phyloP scores from a whole-genome alignment of 768 basidiomycete genomes.

The Galerina sulciceps region DNA sequence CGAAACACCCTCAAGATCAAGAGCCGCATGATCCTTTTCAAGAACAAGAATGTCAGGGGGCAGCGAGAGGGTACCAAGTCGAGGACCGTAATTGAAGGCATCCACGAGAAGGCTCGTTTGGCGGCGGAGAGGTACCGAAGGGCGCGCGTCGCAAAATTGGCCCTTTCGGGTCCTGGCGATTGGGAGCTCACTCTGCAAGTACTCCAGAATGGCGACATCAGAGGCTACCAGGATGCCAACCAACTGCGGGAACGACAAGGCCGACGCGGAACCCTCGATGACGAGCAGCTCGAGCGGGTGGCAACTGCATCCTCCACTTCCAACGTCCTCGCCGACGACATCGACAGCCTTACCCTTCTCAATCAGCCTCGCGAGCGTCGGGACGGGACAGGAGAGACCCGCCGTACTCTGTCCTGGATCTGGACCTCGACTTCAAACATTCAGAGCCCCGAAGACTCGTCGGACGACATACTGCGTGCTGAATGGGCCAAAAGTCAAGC shows the following conservation, averaged over 20 bases:
- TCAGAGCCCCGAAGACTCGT: background rate
- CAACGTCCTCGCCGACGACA: background rate
- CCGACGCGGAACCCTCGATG: constrained; percentile 23
- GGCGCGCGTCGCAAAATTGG: constrained; percentile 7
- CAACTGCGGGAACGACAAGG: background rate
- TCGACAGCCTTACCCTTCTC: background rate
- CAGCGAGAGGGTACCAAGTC: constrained; percentile 3
- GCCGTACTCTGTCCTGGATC: constrained; percentile 22
- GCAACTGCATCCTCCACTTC: background rate
- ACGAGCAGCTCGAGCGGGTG: constrained; percentile 4
- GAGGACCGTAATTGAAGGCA: background rate
- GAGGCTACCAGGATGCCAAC: constrained; percentile 17
- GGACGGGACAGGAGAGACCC: constrained; percentile 19
- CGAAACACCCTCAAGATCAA: constrained; percentile 10
- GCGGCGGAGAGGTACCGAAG: constrained; percentile 9
- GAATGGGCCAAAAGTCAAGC: constrained; percentile 19
- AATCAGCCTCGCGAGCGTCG: background rate
- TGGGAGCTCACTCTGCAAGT: constrained; percentile 13
- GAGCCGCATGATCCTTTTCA: constrained; percentile 2
- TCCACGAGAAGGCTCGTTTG: constrained; percentile 9
- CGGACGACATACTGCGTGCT: background rate
- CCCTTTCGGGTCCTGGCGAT: constrained; percentile 2
- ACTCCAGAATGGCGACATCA: constrained; percentile 13
- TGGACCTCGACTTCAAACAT: background rate
- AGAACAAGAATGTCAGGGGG: constrained; percentile 3